Conservation (phyloP, 2,329 filamentous ascomycete genomes). For the Fusarium sp. region DNA sequence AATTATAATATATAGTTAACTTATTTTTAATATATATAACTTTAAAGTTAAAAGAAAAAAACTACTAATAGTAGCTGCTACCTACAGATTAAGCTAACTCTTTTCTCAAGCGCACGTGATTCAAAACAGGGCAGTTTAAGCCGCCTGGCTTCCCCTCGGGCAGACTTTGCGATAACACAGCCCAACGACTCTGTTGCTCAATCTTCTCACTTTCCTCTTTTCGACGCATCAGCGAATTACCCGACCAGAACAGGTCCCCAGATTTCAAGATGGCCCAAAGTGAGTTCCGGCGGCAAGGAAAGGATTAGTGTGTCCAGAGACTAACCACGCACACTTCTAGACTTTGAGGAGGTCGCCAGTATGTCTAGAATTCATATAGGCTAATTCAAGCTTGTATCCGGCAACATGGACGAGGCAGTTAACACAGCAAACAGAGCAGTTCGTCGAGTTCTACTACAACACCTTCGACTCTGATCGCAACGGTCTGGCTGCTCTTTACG, state of each 20-base stretch:
- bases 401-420: neutral
- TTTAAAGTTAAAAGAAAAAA: no score
- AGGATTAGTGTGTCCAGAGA: slow-evolving; percentile 11
- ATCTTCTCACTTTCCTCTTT: neutral
- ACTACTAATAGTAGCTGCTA: no score
- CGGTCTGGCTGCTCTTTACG: slow-evolving; percentile 78
- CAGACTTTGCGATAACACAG: slow-evolving; percentile 52
- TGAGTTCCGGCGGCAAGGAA: slow-evolving; percentile 22
- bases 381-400: neutral
- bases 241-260: slow-evolving; percentile 25
- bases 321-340: slow-evolving; percentile 50
- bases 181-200: slow-evolving; percentile 6
- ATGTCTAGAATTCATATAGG: slow-evolving; percentile 44
- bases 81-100: no score
- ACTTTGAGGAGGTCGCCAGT: slow-evolving; percentile 61
- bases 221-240: slow-evolving; percentile 18
- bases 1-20: no score
- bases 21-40: no score
- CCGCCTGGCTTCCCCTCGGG: slow-evolving; percentile 36
- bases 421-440: slow-evolving; percentile 72
- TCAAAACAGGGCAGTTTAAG: no score
- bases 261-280: slow-evolving; percentile 44
- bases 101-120: no score
- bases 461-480: slow-evolving; percentile 81
- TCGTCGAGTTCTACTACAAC: slow-evolving; percentile 91